Conservation (phyloP, 2,329 filamentous ascomycete species). For the Aureobasidium sp. region DNA sequence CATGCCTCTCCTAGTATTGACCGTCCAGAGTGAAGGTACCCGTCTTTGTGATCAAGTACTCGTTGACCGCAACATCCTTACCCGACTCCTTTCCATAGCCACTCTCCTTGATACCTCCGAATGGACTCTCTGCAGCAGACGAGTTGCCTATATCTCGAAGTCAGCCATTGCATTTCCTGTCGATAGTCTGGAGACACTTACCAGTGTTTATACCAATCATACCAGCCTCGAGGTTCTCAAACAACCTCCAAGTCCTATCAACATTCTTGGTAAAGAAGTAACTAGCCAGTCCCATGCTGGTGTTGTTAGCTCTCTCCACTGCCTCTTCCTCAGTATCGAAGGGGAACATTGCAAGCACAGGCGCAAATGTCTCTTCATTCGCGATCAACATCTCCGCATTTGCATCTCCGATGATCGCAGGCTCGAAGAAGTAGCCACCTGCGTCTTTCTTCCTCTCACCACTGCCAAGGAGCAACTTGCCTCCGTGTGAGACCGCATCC, state of each 20-base stretch:
- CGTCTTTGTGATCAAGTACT: constrained; percentile 55
- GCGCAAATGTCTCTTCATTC: constrained; percentile 59
- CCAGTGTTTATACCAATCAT: constrained; percentile 63
- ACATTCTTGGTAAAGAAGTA: constrained; percentile 65
- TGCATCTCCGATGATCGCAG: constrained; percentile 56
- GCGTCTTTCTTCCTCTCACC: constrained; percentile 39
- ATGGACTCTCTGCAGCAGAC: constrained; percentile 60
- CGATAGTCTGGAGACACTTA: constrained; percentile 16
- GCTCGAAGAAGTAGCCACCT: constrained; percentile 62
- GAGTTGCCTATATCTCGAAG: constrained; percentile 43
- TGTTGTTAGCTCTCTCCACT: constrained; percentile 53
- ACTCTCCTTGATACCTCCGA: constrained; percentile 61
- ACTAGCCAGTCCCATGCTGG: constrained; percentile 57
- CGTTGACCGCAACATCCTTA: constrained; percentile 57
- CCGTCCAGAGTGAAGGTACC: constrained; percentile 56
- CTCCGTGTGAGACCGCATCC: constrained; percentile 58
- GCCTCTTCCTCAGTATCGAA: constrained; percentile 62
- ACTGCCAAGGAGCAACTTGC: constrained; percentile 53
- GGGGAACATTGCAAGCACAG: constrained; percentile 55
- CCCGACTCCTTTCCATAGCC: constrained; percentile 63
- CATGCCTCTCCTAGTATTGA: constrained; percentile 37
- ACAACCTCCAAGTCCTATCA: constrained; percentile 57
- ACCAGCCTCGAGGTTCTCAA: constrained; percentile 61
- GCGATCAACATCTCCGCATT: constrained; percentile 51
- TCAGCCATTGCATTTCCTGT: neutral